Base-by-base conservation (phyloP, 768 basidiomycete genomes). In the Tulasnella calospora region DNA sequence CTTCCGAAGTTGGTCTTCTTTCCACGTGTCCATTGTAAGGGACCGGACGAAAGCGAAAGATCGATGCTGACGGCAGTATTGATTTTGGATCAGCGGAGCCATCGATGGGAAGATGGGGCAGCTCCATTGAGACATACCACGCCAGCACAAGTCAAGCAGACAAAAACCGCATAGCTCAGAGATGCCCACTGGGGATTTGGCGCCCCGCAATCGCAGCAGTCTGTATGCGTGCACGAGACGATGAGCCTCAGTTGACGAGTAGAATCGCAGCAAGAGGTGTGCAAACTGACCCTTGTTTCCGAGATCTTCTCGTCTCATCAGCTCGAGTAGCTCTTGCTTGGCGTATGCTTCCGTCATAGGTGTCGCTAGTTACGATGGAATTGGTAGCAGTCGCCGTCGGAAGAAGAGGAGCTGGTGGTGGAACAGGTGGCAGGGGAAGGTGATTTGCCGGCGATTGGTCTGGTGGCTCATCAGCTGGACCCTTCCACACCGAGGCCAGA, bases 11-110 rank as follows among this genome's bases (percentile, higher is more conserved):
- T 98, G 95, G 79, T 96, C 94, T 47, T 91, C 89, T 81, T 93
- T 92, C 95, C 96, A 98, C 81, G 95, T 93, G 85, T 98, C 96
- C 96, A 98, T 98, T 76, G 95, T 95, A 80, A 96, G 90, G 57
- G 94, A 95, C 83, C 96, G 89, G 77, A 97, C 94, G 84, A 96
- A 97, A 84, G 93, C 97, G 83, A 98, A 95, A 2, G 94, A 92
- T 85, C 94, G 86, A 85, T 96, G 96, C 55, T 76, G 35, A 40
- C 27, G 57, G 46, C 23, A 67, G 61, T 67, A 69, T 40, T n/a
- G 35, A 33, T 61, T 61, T 74, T 36, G 30, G 57, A 61, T 76
- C 55, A 76, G n/a, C 51, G 35, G 51, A 3, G 46, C 47, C 55
- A 57, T 61, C 55, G 47, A 76, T 57, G 75, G 36, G 55, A 44